Percentiles rank a stretch among this genome's conserved stretches.
These are phyloP conservation scores for Penicillium olsonii DNA, from an alignment of 2,329 filamentous ascomycete genomes.

Conservation along the genomic window DNA sequence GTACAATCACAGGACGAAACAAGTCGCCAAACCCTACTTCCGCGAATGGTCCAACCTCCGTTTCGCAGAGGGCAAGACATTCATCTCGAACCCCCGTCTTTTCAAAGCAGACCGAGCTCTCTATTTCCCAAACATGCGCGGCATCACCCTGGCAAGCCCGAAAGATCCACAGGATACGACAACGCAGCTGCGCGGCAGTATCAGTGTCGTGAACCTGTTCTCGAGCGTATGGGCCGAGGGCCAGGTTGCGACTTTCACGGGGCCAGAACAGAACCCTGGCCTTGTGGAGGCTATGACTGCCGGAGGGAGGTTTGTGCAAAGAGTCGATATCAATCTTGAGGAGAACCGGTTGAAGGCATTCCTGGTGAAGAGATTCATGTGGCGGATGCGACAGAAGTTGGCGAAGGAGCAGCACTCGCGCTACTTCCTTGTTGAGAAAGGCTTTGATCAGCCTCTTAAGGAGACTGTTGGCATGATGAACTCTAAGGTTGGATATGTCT, in stretches of 20 bases:
- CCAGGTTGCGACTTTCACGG: slow-evolving; percentile 74
- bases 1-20: slow-evolving; percentile 59
- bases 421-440: slow-evolving; percentile 62
- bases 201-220: slow-evolving; percentile 79
- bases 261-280: slow-evolving; percentile 66
- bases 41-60: slow-evolving; percentile 89
- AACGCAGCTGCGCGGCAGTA: slow-evolving; percentile 67
- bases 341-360: slow-evolving; percentile 68
- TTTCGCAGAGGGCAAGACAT: slow-evolving; percentile 84
- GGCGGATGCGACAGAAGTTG: slow-evolving; percentile 50
- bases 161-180: slow-evolving; percentile 69
- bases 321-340: slow-evolving; percentile 86
- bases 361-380: slow-evolving; percentile 58
- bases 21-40: slow-evolving; percentile 87
- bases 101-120: slow-evolving; percentile 81
- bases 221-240: slow-evolving; percentile 82
- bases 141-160: slow-evolving; percentile 69
- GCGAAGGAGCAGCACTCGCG: slow-evolving; percentile 54
- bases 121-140: slow-evolving; percentile 91
- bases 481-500: slow-evolving; percentile 89
- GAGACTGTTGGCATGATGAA: slow-evolving; percentile 73
- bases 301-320: slow-evolving; percentile 61
- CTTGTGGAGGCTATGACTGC: slow-evolving; percentile 64
- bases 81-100: slow-evolving; percentile 78
- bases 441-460: slow-evolving; percentile 57